A percentile compares a stretch with the other conserved stretches of the same genome.
phyloP scores from a whole-genome alignment of 257 asterid genomes.

The Mentha longifolia region DNA sequence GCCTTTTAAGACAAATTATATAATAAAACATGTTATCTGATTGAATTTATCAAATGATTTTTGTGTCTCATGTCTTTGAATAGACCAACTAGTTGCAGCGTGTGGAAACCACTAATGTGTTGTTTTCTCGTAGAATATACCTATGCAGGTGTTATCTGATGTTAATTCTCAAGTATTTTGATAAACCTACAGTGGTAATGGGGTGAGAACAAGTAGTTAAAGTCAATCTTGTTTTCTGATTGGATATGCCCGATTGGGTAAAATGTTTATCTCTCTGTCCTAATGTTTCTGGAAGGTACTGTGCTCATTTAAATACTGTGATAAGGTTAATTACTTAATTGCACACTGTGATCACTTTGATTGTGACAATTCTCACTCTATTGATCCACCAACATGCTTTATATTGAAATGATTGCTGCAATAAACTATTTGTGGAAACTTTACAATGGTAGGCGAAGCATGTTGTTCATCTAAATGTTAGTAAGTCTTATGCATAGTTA shows the following conservation, averaged over 20 bases:
- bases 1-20: too few species aligned
- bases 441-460: not conserved
- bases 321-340: not conserved
- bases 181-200: not conserved
- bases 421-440: not conserved
- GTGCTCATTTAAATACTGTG: constrained; percentile 4
- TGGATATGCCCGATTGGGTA: not conserved
- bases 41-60: constrained; percentile 1
- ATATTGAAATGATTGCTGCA: not conserved
- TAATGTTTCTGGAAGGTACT: not conserved
- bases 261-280: not conserved
- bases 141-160: not conserved
- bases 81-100: not conserved
- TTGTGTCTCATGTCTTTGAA: not conserved
- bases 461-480: not conserved
- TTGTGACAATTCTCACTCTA: constrained; percentile 1
- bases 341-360: not conserved
- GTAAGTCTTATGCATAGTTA: constrained; percentile 5
- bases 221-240: not conserved
- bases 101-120: not conserved
- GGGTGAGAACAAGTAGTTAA: constrained; percentile 8
- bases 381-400: not conserved
- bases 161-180: not conserved
- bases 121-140: not conserved
- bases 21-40: too few species aligned